Percentiles rank a stretch among this genome's conserved stretches.
phyloP scores from a whole-genome alignment of 148 eudicot genomes.

The Simmondsia chinensis region DNA sequence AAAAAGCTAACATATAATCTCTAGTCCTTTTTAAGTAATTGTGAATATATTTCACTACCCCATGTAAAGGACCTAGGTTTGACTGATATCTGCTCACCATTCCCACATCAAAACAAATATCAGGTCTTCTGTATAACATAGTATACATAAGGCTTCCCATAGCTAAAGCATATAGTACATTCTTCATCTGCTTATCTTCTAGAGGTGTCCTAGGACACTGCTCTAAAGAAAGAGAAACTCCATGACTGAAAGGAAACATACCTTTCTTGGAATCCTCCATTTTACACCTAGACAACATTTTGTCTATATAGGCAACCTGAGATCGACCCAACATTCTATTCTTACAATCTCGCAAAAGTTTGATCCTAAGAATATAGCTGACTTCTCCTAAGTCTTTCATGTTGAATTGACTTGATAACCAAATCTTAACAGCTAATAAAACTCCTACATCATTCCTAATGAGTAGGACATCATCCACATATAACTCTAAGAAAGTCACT shows the following conservation, averaged over 20 bases:
- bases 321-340: not conserved
- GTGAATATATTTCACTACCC: not conserved
- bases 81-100: conserved; percentile 4
- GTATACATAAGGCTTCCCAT: too few relatives aligned
- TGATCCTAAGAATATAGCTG: not conserved
- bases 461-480: not conserved
- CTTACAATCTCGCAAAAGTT: not conserved
- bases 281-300: not conserved
- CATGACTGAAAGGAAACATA: not conserved
- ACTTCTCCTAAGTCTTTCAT: conserved; percentile 5
- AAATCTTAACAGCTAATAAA: not conserved
- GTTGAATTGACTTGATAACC: not conserved
- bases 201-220: not conserved
- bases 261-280: conserved; percentile 1
- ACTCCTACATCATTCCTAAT: not conserved
- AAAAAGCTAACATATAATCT: conserved; percentile 2
- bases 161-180: not conserved
- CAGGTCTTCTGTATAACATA: conserved; percentile 1
- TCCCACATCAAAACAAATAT: not conserved
- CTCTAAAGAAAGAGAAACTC: not conserved
- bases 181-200: not conserved
- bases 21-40: not conserved
- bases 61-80: not conserved
- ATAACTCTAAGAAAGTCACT: not conserved
- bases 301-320: not conserved